Evolutionary conservation across 2,329 filamentous ascomycete species (phyloP).

Genomic region (Diaporthe longicolla): DNA sequence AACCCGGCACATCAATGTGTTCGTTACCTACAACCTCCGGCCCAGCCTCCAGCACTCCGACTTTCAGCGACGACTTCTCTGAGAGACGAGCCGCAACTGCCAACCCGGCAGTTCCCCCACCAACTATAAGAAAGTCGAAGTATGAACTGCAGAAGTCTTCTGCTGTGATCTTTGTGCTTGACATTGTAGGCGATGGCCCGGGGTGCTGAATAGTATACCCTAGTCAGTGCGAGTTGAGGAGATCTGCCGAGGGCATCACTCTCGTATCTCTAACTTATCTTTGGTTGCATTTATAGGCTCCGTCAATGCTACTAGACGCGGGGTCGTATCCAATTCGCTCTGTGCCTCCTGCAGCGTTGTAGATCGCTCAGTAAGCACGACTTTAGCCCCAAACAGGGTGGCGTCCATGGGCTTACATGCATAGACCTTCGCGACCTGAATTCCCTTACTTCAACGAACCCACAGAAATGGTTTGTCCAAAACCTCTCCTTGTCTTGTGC

Average conservation of each 20-base stretch:
- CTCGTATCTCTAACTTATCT: background rate
- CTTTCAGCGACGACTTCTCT: constrained; percentile 52
- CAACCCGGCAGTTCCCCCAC: constrained; percentile 63
- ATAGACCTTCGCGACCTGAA: background rate
- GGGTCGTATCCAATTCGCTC: background rate
- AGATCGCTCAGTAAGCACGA: constrained; percentile 15
- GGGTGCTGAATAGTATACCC: too few relatives aligned
- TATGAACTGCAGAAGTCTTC: background rate
- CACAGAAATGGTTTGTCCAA: background rate
- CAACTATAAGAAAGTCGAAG: constrained; percentile 61
- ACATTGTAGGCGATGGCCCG: background rate
- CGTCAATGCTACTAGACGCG: background rate
- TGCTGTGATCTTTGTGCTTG: background rate
- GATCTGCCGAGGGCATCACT: constrained; percentile 2
- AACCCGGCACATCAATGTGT: constrained; percentile 2
- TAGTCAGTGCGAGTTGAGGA: background rate
- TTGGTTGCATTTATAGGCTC: background rate
- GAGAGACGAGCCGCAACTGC: constrained; percentile 59
- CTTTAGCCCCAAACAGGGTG: constrained; percentile 1
- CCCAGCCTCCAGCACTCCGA: constrained; percentile 59
- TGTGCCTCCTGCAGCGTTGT: background rate
- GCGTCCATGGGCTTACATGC: background rate
- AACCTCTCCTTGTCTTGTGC: background rate
- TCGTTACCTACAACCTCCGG: constrained; percentile 6
- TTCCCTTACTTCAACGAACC: background rate